Evolutionary conservation across 805 yeast genomes (phyloP), one percentile per base, ranked within the genome.

Genomic region (Zygoascus biomembranicola): DNA sequence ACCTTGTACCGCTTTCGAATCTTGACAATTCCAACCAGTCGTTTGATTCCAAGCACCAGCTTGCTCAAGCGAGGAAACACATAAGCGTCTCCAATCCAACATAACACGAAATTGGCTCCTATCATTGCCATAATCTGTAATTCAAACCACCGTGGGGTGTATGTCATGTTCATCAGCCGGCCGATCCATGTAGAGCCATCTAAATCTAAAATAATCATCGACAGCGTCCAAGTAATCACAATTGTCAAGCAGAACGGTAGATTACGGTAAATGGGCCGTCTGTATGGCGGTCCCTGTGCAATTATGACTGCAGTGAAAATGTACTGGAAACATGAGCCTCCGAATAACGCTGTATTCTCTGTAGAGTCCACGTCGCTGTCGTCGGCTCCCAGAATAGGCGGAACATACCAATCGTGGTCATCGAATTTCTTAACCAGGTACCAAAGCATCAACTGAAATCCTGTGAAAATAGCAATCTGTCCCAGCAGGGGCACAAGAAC

Each of bases 211-310:
- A 46, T 46, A 8, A 18, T 3, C 49, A 46, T 46, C 19, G 49
- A 55, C 5, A 73, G 49, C 0, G 77, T 52, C 49, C 49, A 46
- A 0, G 95, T 78, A 0, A 72, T 55, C 0, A 72, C 57, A 43
- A 87, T 73, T 50, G 90, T 88, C 1, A 73, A 43, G 50, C 94
- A 72, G 65, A 90, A 92, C 6, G 95, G 95, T 10, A 59, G 50
- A 58, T 73, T 94, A 57, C 81, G 75, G 28, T 71, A 67, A 60
- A 84, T 79, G 1, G 90, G 83, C 63, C 87, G 85, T 53, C 99
- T 77, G 68, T 89, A 94, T 19, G 99, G 99, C 8, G 94, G 90
- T 0, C 99, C 99, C 11, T 80, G 87, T 18, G 96, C 86, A 55
- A 94, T 73, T n/a, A 90, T 80, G 32, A 88, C 70, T 0, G 97